Evolutionary conservation across 2,329 filamentous ascomycete species (phyloP).

Genomic region (Penicillium palitans): DNA sequence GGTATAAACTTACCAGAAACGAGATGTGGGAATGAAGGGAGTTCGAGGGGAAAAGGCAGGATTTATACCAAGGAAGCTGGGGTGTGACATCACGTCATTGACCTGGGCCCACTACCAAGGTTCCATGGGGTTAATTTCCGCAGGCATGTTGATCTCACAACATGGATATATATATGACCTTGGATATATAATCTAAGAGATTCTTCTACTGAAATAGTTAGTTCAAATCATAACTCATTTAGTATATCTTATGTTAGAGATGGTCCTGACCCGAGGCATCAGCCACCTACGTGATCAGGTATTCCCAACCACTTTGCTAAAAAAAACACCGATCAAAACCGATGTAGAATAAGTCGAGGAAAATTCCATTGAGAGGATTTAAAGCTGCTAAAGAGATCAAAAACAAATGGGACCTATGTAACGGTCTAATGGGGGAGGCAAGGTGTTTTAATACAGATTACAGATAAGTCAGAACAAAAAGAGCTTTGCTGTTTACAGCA

Average conservation of each 20-base stretch:
- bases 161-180: too few relatives aligned
- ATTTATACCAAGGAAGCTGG: constrained; percentile 28
- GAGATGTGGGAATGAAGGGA: constrained; percentile 1
- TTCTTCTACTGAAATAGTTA: not conserved
- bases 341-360: constrained; percentile 14
- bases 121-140: constrained; percentile 3
- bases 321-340: not conserved
- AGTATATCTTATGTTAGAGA: not conserved
- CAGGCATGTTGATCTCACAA: not conserved
- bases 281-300: constrained; percentile 16
- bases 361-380: constrained; percentile 32
- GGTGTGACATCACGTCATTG: constrained; percentile 38
- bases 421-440: constrained; percentile 27
- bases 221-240: not conserved
- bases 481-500: constrained; percentile 63
- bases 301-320: not conserved
- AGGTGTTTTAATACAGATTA: constrained; percentile 43
- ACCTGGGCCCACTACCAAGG: constrained; percentile 19
- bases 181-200: not conserved
- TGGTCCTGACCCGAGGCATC: not conserved
- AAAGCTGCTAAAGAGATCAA: constrained; percentile 34
- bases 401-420: constrained; percentile 29
- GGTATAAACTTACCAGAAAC: constrained; percentile 6
- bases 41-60: constrained; percentile 10
- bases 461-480: constrained; percentile 11